Evolutionary conservation across 495 filamentous ascomycete genomes (phyloP).

Genomic region (Mytilinidion resinicola): DNA sequence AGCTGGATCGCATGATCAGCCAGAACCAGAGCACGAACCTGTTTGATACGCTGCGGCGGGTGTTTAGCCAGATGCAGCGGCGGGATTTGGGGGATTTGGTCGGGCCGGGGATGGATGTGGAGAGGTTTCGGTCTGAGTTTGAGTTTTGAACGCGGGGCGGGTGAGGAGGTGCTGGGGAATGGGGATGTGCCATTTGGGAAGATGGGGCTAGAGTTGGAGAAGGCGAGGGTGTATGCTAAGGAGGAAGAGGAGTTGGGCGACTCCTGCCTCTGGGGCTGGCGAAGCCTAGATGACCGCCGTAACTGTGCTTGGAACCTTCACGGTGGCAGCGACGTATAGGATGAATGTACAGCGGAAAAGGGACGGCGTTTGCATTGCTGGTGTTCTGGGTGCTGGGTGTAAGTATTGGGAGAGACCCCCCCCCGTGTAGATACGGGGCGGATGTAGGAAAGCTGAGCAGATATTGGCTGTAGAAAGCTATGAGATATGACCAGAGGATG

Average conservation of each 20-base stretch:
- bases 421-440: too few species aligned
- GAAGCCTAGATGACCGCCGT: neutral
- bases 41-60: constrained; percentile 84
- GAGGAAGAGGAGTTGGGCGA: neutral
- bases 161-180: neutral
- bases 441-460: too few species aligned
- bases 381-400: neutral
- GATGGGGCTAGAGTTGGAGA: neutral
- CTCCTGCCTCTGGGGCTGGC: neutral
- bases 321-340: neutral
- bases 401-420: too few species aligned
- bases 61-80: constrained; percentile 90
- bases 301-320: neutral
- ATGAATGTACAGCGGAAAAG: neutral
- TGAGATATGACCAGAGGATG: too few species aligned
- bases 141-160: constrained; percentile 51
- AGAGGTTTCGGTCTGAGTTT: constrained; percentile 76
- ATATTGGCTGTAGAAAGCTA: too few species aligned
- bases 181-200: neutral
- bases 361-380: neutral
- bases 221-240: neutral
- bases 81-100: constrained; percentile 84
- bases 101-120: constrained; percentile 81
- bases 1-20: constrained; percentile 71
- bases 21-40: constrained; percentile 97